Evolutionary conservation across 495 filamentous ascomycete species (phyloP), one percentile per base, ranked within the genome.

Genomic region (Podospora conica): DNA sequence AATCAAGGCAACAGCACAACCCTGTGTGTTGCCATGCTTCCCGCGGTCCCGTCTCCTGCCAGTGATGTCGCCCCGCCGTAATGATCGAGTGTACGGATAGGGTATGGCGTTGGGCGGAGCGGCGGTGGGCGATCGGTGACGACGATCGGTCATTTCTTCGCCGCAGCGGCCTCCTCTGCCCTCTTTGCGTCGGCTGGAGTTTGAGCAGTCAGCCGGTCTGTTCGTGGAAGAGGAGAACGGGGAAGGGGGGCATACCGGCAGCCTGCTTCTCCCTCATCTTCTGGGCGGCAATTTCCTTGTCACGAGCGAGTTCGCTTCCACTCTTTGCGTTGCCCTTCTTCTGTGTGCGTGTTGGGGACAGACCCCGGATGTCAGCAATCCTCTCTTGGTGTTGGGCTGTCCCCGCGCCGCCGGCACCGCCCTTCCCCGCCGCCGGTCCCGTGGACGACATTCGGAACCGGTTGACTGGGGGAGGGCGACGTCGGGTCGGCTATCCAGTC

Each of bases 201-300:
- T 4, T 11, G 11, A 24, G 56, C 23, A 11, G 58, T 27, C 22
- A 55, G 61, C 3, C 8, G 0, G 22, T 57, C 55, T 23, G 29
- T 22, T 20, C n/a, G 23, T 83, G 65, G 24, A 29, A 20, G 40
- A 6, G 15, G 12, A 24, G 57, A 25, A 9, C 29, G 18, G 21
- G 18, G 9, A 25, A 54, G 33, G 63, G 63, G 25, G 29, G 65
- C 80, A 68, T 83, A 96, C 92, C 92, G 67, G 88, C 89, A 66
- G 81, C 84, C 79, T 97, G 93, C 84, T 97, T 97, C 77, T 89
- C 85, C 48, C 90, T 85, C 93, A 97, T 97, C 76, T 91, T 92
- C 48, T 84, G 82, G 22, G 93, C 93, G 59, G 85, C 85, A 48
- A 84, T 79, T 74, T 96, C 91, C 79, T 93, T 93, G 59, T 87